phyloP scores from a whole-genome alignment of 2,329 filamentous ascomycete species.

The Fusarium sp. region DNA sequence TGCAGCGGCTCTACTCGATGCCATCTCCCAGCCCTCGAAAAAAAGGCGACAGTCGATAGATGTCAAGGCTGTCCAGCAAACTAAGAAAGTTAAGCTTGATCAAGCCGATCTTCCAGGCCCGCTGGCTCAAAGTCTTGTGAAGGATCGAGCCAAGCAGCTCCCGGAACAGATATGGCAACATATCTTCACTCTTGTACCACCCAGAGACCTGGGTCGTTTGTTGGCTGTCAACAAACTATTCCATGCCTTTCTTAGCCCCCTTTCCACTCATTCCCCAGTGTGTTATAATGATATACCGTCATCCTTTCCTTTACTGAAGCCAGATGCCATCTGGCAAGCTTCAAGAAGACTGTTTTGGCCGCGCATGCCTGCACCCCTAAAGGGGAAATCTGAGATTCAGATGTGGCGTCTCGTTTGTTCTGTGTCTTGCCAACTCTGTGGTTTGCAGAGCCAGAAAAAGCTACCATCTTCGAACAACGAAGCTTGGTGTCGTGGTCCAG shows the following conservation, averaged over 20 bases:
- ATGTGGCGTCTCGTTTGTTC: conserved; percentile 80
- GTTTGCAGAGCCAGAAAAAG: conserved; percentile 47
- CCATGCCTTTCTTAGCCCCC: conserved; percentile 66
- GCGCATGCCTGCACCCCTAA: conserved; percentile 74
- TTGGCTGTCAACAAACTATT: conserved; percentile 75
- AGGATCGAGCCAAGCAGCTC: conserved; percentile 48
- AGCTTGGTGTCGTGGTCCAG: conserved; percentile 69
- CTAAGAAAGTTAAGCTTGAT: conserved; percentile 38
- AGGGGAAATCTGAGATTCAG: conserved; percentile 72
- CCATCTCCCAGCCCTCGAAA: conserved; percentile 8
- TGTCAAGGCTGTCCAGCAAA: conserved; percentile 11
- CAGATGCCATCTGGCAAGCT: conserved; percentile 75
- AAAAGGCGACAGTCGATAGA: conserved; percentile 37
- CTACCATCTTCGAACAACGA: conserved; percentile 47
- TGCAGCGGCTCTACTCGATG: conserved; percentile 13
- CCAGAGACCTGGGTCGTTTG: conserved; percentile 70
- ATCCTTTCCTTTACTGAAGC: conserved; percentile 54
- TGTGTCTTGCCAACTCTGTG: conserved; percentile 74
- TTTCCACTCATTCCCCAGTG: conserved; percentile 42
- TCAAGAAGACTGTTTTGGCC: conserved; percentile 74
- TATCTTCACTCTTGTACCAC: conserved; percentile 73
- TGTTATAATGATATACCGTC: conserved; percentile 33
- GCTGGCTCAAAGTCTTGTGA: conserved; percentile 4
- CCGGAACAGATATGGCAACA: conserved; percentile 75
- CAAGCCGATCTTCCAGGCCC: conserved; percentile 11